Conservation (phyloP, 495 filamentous ascomycete species). For the Aspergillus taichungensis region DNA sequence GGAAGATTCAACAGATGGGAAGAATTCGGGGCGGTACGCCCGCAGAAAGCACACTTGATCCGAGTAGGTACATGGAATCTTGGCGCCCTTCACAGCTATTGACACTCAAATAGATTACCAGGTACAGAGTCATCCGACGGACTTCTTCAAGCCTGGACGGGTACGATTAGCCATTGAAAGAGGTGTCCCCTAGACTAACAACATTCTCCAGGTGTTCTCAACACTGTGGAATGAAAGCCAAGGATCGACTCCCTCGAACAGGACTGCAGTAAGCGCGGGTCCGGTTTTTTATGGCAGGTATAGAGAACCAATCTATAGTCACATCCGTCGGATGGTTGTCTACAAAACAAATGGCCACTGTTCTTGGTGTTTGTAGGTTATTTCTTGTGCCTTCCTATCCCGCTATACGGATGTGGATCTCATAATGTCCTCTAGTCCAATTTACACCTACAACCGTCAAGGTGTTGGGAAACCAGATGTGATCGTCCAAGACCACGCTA, state of each 20-base stretch:
- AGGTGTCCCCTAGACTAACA: not conserved
- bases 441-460: slow-evolving; percentile 27
- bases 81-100: not conserved
- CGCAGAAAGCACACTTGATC: slow-evolving; percentile 1
- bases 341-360: slow-evolving; percentile 14
- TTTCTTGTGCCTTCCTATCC: not conserved
- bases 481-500: slow-evolving; percentile 25
- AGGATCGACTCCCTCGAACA: slow-evolving; percentile 3
- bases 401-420: not conserved
- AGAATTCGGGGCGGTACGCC: no score
- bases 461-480: slow-evolving; percentile 25
- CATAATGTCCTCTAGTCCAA: slow-evolving; percentile 14
- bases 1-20: no score
- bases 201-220: slow-evolving; percentile 19
- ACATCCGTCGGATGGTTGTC: slow-evolving; percentile 28
- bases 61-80: slow-evolving; percentile 2
- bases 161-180: slow-evolving; percentile 3
- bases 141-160: slow-evolving; percentile 17
- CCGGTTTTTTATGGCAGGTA: slow-evolving; percentile 10
- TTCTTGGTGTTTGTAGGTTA: slow-evolving; percentile 24
- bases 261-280: slow-evolving; percentile 6
- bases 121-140: slow-evolving; percentile 5
- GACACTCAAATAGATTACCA: slow-evolving; percentile 9
- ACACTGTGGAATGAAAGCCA: slow-evolving; percentile 26
- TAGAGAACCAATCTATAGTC: slow-evolving; percentile 18